A percentile compares a stretch with the other conserved stretches of the same genome.
phyloP scores from a whole-genome alignment of 2,329 filamentous ascomycete species.

The Penicillium sp. region DNA sequence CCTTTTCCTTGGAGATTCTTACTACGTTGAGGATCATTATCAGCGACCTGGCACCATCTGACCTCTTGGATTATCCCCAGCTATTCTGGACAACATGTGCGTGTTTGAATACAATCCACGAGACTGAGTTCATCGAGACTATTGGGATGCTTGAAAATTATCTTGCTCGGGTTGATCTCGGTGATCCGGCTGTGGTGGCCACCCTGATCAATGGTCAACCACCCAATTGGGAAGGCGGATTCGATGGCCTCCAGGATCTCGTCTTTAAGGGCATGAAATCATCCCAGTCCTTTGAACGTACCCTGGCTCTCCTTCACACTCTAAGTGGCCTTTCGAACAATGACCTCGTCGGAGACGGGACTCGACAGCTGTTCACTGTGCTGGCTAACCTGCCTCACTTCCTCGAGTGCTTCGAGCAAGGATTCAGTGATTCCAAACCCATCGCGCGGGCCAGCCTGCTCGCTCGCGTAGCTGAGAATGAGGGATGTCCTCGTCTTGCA shows the following conservation, averaged over 20 bases:
- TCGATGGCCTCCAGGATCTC: slow-evolving; percentile 79
- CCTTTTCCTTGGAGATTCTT: slow-evolving; percentile 96
- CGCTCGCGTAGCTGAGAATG: slow-evolving; percentile 66
- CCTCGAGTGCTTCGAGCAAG: slow-evolving; percentile 70
- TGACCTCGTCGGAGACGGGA: slow-evolving; percentile 74
- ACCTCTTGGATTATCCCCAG: slow-evolving; percentile 85
- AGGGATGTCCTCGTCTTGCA: slow-evolving; percentile 65
- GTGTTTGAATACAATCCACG: slow-evolving; percentile 93
- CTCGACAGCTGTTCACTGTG: slow-evolving; percentile 77
- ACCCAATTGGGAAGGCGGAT: slow-evolving; percentile 79
- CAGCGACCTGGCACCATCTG: slow-evolving; percentile 71
- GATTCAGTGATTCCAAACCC: slow-evolving; percentile 53
- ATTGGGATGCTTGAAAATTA: slow-evolving; percentile 87
- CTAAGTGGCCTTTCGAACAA: slow-evolving; percentile 76
- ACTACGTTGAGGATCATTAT: slow-evolving; percentile 93
- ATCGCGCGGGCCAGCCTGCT: slow-evolving; percentile 66
- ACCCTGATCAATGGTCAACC: slow-evolving; percentile 75
- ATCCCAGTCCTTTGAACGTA: slow-evolving; percentile 72
- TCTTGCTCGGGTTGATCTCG: slow-evolving; percentile 77
- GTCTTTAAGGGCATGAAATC: slow-evolving; percentile 92
- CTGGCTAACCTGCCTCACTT: slow-evolving; percentile 89
- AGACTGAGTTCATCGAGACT: slow-evolving; percentile 88
- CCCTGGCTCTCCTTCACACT: slow-evolving; percentile 71
- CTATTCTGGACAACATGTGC: slow-evolving; percentile 98
- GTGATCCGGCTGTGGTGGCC: slow-evolving; percentile 63